Percentiles rank a stretch among this genome's conserved stretches.
Conservation (phyloP, 148 eudicot genomes). For the Spergularia bocconei region DNA sequence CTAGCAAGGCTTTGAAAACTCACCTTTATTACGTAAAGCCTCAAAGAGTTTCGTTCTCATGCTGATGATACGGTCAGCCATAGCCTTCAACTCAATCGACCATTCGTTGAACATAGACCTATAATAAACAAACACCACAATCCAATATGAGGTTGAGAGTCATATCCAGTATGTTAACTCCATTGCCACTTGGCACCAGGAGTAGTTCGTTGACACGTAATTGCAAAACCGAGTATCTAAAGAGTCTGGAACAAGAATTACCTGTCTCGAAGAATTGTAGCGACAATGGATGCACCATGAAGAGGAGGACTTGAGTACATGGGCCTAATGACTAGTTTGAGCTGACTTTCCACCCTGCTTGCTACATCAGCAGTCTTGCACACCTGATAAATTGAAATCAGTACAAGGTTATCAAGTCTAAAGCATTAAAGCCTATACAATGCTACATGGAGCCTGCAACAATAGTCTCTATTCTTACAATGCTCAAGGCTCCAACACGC, state of each 20-base stretch:
- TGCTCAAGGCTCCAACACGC: constrained; percentile 96
- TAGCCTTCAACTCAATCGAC: constrained; percentile 92
- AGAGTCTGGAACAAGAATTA: constrained; percentile 22
- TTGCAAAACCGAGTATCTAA: neutral
- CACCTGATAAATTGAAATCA: constrained; percentile 44
- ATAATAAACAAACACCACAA: constrained; percentile 5
- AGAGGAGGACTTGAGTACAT: constrained; percentile 97
- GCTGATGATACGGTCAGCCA: constrained; percentile 97
- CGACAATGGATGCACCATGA: constrained; percentile 95
- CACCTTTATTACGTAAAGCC: constrained; percentile 77
- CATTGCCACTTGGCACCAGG: neutral
- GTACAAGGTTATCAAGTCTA: constrained; percentile 1
- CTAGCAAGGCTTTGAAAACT: neutral
- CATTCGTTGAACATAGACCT: constrained; percentile 86
- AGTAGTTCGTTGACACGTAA: neutral
- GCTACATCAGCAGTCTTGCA: constrained; percentile 96
- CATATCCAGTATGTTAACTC: neutral
- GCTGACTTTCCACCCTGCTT: constrained; percentile 86
- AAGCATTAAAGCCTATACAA: neutral
- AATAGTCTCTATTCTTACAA: constrained; percentile 46
- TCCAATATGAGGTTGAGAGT: neutral
- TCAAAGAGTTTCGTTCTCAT: constrained; percentile 89
- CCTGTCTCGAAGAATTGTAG: constrained; percentile 92
- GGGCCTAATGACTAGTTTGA: constrained; percentile 90
- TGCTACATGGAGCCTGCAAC: neutral